These are phyloP conservation scores for Crithidia brevicula DNA, from an alignment of 208 protist genomes.

Conservation along the genomic window DNA sequence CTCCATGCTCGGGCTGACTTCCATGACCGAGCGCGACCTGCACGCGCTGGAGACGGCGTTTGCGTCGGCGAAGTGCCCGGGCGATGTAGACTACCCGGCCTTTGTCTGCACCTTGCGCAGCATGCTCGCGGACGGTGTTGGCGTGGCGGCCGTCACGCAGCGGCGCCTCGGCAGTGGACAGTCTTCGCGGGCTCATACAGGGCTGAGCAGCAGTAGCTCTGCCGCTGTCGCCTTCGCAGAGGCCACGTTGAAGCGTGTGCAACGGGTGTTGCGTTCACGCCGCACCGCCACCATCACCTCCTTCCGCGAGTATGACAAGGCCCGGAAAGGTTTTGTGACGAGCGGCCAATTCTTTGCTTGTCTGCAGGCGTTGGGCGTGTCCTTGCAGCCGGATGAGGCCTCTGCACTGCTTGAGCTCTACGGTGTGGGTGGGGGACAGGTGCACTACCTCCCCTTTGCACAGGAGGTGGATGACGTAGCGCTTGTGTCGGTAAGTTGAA, in stretches of 20 bases:
- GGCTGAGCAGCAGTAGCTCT: neutral
- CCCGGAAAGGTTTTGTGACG: constrained; percentile 78
- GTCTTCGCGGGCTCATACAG: neutral
- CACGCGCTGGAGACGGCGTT: constrained; percentile 63
- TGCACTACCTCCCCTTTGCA: constrained; percentile 74
- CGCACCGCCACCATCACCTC: constrained; percentile 54
- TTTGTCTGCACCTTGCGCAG: constrained; percentile 63
- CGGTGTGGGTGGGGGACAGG: constrained; percentile 64
- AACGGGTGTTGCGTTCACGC: constrained; percentile 53
- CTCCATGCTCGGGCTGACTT: constrained; percentile 67
- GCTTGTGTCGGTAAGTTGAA: constrained; percentile 38
- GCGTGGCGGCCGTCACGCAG: constrained; percentile 46
- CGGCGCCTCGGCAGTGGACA: constrained; percentile 36
- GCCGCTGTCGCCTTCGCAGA: constrained; percentile 24
- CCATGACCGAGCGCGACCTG: constrained; percentile 58
- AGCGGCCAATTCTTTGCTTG: constrained; percentile 87
- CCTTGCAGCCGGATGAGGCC: constrained; percentile 72
- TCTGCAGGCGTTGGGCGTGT: constrained; percentile 75
- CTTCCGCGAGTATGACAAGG: constrained; percentile 85
- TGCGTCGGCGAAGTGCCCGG: constrained; percentile 30
- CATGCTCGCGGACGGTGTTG: constrained; percentile 58
- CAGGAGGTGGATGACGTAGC: constrained; percentile 51
- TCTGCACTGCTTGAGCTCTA: constrained; percentile 47
- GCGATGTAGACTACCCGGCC: constrained; percentile 70
- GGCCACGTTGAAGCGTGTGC: constrained; percentile 50